Evolutionary conservation across 768 basidiomycete genomes (phyloP), one percentile per base, ranked within the genome.

Genomic region (Paxillus involutus): DNA sequence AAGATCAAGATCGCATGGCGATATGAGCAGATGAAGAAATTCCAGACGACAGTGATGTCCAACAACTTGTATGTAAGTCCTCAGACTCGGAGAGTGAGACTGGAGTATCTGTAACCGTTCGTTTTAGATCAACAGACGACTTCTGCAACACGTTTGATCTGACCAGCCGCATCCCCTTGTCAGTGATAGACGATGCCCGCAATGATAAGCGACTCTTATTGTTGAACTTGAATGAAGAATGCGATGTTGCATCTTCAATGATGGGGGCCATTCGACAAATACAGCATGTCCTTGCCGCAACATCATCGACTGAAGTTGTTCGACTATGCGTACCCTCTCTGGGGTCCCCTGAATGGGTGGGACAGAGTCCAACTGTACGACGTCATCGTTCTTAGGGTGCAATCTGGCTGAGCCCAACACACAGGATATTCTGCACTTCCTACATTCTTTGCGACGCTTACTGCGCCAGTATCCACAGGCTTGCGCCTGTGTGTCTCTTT

Each of bases 1-100:
- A 85, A 84, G 62, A 89, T 95, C 59, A 96, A 90, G 75, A 98
- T 99, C 62, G 97, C 97, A 30, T 99, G 97, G 91, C 81, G 97
- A 65, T 99, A 99, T 71, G 92, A 93, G 64, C 80, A 86, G 53
- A 90, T 98, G 90, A 91, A 88, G 73, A 86, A 79, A 71, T 96
- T 97, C 69, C 83, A 91, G 73, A 97, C 94, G 4, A 93, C 91
- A 3, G 85, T 94, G 19, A 66, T 76, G 36, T 57, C 74, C 45
- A 66, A 77, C 43, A 72, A 72, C 58, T 71, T 73, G 77, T 81
- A 77, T 68, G 83, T 81, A 54, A 63, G 67, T 69, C 65, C 55
- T 42, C 54, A 42, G 6, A 47, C 19, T n/a, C n/a, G n/a, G n/a
- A n/a, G 52, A 26, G 51, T 46, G 51, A 8, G 43, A 16, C 45